Percentiles rank a stretch among this genome's conserved stretches.
These are phyloP conservation scores for Prunus campanulata DNA, from an alignment of 306 rosid genomes.

Conservation along the genomic window DNA sequence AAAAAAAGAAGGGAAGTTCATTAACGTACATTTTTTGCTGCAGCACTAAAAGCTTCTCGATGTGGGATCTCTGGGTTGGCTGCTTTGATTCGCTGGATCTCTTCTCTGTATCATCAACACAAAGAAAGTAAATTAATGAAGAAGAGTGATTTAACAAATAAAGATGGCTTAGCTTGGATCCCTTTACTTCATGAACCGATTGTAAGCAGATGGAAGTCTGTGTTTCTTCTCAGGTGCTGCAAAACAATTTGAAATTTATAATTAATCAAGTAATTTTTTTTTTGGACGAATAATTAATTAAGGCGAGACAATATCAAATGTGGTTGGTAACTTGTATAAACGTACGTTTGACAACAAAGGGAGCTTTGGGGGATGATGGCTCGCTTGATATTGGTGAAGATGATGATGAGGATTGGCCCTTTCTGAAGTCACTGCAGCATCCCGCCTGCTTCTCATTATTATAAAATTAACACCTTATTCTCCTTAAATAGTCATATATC, in stretches of 20 bases:
- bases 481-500: not conserved
- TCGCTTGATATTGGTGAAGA: constrained; percentile 60
- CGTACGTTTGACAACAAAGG: constrained; percentile 91
- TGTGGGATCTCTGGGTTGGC: constrained; percentile 94
- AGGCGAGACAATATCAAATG: not conserved
- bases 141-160: not conserved
- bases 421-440: constrained; percentile 53
- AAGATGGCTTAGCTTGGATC: not conserved
- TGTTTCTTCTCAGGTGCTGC: constrained; percentile 99
- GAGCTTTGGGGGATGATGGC: constrained; percentile 77
- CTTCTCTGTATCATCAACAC: constrained; percentile 54
- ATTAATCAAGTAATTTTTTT: no score
- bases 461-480: not conserved
- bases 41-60: constrained; percentile 96
- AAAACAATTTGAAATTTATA: not conserved
- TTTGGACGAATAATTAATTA: no score
- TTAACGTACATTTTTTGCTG: constrained; percentile 71
- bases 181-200: constrained; percentile 97
- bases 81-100: constrained; percentile 93
- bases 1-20: no score
- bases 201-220: constrained; percentile 94
- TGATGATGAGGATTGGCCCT: constrained; percentile 54
- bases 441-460: constrained; percentile 45
- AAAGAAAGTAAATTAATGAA: not conserved
- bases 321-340: not conserved